These are phyloP conservation scores for Mrakia frigida DNA, from an alignment of 768 basidiomycete species.

Conservation along the genomic window DNA sequence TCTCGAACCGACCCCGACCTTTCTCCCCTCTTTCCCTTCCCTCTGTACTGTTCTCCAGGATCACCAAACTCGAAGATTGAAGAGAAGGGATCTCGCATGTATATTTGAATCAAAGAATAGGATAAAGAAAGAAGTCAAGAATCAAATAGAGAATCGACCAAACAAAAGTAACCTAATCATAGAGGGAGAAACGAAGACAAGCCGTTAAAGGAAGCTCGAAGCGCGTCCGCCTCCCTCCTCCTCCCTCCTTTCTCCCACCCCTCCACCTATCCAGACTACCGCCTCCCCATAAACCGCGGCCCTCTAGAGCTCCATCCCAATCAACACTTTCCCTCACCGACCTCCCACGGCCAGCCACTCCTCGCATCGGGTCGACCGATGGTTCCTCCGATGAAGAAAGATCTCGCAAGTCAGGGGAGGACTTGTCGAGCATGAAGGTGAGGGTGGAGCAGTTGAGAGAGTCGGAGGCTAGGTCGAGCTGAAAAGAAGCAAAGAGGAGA, in stretches of 20 bases:
- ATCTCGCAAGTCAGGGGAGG: constrained; percentile 61
- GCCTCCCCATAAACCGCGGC: no score
- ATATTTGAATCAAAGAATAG: no score
- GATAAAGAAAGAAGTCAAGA: no score
- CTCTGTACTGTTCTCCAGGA: not conserved
- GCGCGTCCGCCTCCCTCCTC: not conserved
- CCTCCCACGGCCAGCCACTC: constrained; percentile 40
- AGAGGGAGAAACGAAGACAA: not conserved
- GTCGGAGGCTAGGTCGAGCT: constrained; percentile 83
- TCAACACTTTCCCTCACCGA: constrained; percentile 73
- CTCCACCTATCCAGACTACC: not conserved
- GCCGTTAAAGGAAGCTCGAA: not conserved
- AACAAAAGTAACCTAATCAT: no score
- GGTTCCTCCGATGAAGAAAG: constrained; percentile 87
- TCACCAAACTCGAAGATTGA: not conserved
- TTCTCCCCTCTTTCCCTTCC: no score
- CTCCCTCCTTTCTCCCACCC: not conserved
- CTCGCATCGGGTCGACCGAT: constrained; percentile 59
- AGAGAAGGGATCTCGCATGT: no score
- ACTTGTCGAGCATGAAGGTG: constrained; percentile 71
- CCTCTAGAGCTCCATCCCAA: constrained; percentile 70
- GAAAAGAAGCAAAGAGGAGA: constrained; percentile 43
- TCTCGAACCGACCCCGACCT: no score
- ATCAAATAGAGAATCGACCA: no score
- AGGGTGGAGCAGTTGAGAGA: constrained; percentile 69